Base-by-base conservation (phyloP, 305 asterid genomes). In the Fraxinus greggii region DNA sequence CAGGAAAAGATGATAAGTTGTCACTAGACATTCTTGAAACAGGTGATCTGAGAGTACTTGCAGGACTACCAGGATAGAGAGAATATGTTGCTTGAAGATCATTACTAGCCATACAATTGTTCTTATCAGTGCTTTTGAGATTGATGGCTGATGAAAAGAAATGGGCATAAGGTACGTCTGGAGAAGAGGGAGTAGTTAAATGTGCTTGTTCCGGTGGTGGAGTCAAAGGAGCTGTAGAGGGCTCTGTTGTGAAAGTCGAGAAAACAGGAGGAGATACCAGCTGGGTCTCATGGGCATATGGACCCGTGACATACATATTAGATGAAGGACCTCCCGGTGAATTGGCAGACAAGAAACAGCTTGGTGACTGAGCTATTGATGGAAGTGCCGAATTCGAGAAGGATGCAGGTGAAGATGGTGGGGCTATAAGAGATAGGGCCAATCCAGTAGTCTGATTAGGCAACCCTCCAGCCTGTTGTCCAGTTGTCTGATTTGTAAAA, bases 331-430 rank as follows among this genome's bases (percentile, higher is more conserved):
- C 93, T 72, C 88, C 90, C 0, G 99, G 98, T 33, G 99, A 92
- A 83, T 85, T 94, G 75, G 97, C 91, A 35, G 99, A 91, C 84
- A 91, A 84, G 90, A 88, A 94, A 80, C 95, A 92, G 86, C 82
- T 91, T 35, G 99, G 99, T 2, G 99, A 97, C 82, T 91, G 99
- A 85, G 92, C 97, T 42, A 98, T 97, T 65, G 99, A 97, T 56
- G 92, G 95, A 77, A 94, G 89, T 5, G 89, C 95, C 10, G 98
- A 94, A 81, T 93, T 92, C 1, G 98, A 94, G 90, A 96, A 93
- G 45, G 99, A 94, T 31, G 99, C 98, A 0, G 99, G 99, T 23
- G 99, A 96, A 72, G 99, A 96, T 48, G 99, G 99, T 51, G 99
- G 99, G 83, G 99, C 99, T 69, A 91, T 86, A 79, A 92, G 92